Evolutionary conservation across 2,329 filamentous ascomycete species (phyloP).

Genomic region (Fusarium lyarnte): DNA sequence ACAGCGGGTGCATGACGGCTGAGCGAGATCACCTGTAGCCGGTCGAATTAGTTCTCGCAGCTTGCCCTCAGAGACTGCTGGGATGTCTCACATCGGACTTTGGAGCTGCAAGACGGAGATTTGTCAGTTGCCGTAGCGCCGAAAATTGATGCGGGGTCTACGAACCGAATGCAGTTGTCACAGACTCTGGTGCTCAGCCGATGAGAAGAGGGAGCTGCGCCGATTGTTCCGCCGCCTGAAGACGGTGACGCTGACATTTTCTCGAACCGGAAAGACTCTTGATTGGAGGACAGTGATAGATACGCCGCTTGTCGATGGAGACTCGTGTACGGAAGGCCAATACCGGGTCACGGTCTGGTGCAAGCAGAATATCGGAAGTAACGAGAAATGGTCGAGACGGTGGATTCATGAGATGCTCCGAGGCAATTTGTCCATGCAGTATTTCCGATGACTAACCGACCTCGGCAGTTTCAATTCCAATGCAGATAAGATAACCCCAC

Average conservation of each 20-base stretch:
- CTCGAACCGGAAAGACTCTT: neutral
- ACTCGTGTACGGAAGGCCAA: too few relatives aligned
- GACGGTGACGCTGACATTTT: neutral
- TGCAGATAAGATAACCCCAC: neutral
- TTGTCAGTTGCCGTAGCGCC: neutral
- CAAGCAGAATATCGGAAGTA: too few relatives aligned
- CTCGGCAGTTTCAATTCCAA: neutral
- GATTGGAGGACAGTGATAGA: accelerated
- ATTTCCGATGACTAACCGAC: neutral
- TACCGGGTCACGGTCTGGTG: too few relatives aligned
- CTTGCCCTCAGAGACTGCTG: neutral
- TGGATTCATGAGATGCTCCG: neutral
- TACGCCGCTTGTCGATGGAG: neutral
- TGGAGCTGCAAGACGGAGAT: neutral
- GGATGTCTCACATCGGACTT: neutral
- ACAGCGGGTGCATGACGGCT: neutral
- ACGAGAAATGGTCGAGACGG: neutral
- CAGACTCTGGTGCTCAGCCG: neutral
- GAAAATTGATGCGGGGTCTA: neutral
- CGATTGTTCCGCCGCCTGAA: neutral
- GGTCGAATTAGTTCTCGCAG: neutral
- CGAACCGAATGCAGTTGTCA: neutral
- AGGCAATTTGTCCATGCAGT: too few relatives aligned
- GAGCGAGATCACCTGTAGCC: neutral
- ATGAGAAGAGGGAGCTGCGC: neutral